Evolutionary conservation across 2,329 filamentous ascomycete genomes (phyloP).

Genomic region (Camptophora hylomeconis): DNA sequence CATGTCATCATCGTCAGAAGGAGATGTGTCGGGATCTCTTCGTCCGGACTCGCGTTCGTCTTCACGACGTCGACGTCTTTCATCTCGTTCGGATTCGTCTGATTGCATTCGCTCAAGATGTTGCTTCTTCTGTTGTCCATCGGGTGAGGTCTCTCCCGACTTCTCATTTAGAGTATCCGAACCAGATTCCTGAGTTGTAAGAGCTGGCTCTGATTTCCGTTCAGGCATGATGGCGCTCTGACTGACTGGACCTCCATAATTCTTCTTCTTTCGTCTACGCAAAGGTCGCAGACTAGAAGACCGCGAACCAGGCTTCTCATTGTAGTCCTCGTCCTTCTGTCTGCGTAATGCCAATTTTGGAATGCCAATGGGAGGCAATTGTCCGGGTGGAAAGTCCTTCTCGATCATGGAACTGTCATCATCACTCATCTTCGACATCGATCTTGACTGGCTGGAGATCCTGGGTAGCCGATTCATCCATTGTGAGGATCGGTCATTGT

Average conservation of each 20-base stretch:
- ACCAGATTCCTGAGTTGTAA: conserved; percentile 11
- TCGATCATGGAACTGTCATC: conserved; percentile 32
- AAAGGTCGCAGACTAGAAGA: conserved; percentile 42
- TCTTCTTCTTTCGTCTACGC: conserved; percentile 56
- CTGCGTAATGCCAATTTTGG: conserved; percentile 69
- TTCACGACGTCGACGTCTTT: conserved; percentile 24
- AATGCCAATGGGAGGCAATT: conserved; percentile 56
- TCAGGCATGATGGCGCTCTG: conserved; percentile 78
- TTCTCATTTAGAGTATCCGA: conserved; percentile 16
- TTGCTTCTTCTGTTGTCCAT: conserved; percentile 7
- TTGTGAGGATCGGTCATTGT: conserved; percentile 71
- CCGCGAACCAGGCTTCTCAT: conserved; percentile 41
- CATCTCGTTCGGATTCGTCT: conserved; percentile 21
- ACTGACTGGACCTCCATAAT: conserved; percentile 76
- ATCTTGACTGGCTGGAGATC: conserved; percentile 69
- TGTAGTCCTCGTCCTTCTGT: conserved; percentile 59
- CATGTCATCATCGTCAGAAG: conserved; percentile 16
- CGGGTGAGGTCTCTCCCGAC: conserved; percentile 12
- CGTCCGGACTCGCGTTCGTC: conserved; percentile 21
- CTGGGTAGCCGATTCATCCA: conserved; percentile 92
- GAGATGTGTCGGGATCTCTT: conserved; percentile 17
- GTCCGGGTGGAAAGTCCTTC: conserved; percentile 53
- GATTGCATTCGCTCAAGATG: conserved; percentile 1
- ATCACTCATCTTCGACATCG: conserved; percentile 64
- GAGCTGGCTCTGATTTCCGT: conserved; percentile 22